Evolutionary conservation across 768 basidiomycete species (phyloP), one percentile per base, ranked within the genome.

Genomic region (Rhodocollybia butyracea): DNA sequence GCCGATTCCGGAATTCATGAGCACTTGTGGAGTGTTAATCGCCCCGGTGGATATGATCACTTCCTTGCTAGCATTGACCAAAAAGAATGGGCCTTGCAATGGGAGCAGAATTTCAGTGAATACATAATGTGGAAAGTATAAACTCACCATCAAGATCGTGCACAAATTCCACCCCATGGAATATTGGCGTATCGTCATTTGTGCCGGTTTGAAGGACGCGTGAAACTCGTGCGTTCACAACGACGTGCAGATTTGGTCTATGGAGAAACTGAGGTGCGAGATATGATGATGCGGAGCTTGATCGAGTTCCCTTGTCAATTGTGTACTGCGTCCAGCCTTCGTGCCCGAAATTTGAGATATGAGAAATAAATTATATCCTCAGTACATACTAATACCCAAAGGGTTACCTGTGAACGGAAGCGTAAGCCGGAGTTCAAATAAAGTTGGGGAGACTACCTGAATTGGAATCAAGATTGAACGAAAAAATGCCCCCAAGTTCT

Each of bases 21-120:
- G 62, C 17, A 75, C 64, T 17, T 61, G 64, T 1, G 74, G 73
- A 0, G 72, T 75, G 17, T 64, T 66, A 34, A 75, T 61, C 10
- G 68, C 58, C 2, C 75, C 74, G 11, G 73, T 70, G 2, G 73
- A 69, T 12, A 74, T 58, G 29, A 75, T 70, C 34, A 75, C 63
- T 58, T 75, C 73, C 22, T 68, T 68, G 11, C 24, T 51, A 3
- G 71, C 73, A 3, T 46, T 64, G 5, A 73, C 15, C n/a, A n/a
- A n/a, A n/a, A n/a, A n/a, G n/a, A n/a, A n/a, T n/a, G n/a, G n/a
- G n/a, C n/a, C n/a, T n/a, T n/a, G n/a, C n/a, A n/a, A n/a, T n/a
- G n/a, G n/a, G n/a, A n/a, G n/a, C n/a, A n/a, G n/a, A n/a, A n/a
- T n/a, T n/a, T n/a, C n/a, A n/a, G n/a, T n/a, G n/a, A n/a, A n/a